Evolutionary conservation across 2,329 filamentous ascomycete species (phyloP), one percentile per base, ranked within the genome.

Genomic region (Penicillium sp.): DNA sequence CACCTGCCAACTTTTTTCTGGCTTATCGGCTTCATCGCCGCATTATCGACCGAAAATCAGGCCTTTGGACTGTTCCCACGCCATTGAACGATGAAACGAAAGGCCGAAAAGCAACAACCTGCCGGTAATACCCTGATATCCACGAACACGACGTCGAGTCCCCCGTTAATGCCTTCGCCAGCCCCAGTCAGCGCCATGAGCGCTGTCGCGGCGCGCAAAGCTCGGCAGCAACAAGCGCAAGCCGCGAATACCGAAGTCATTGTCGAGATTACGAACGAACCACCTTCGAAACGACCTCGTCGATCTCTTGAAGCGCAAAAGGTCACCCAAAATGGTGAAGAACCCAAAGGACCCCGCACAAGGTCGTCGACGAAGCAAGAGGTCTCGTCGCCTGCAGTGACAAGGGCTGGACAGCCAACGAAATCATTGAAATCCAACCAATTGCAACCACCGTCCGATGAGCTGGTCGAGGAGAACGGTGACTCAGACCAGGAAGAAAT

Each of bases 191-290:
- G 79, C 63, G 79, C 78, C 49, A 66, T 57, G 42, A 57, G 54
- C 30, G 54, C 54, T 47, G 42, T 80, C 64, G 79, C 79, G 30
- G 78, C 78, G 62, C 79, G 78, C 68, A 79, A 73, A 74, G 76
- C 76, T 68, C 72, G 75, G 56, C 74, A 76, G 63, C 74, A 78
- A 61, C 72, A 73, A 56, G 65, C 69, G 51, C 73, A 72, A 58
- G 64, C 51, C 24, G 53, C 66, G 33, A 70, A 71, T 53, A 62
- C 67, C 53, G 56, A 68, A 15, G 54, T 61, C 6, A 60, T 69
- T 30, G 53, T 60, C 37, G 65, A 73, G 37, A 45, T 65, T 10
- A 58, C 49, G 26, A 64, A 51, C 17, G 78, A 75, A 38, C 77
- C 76, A 17, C 76, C 76, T 10, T 68, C 70, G 1, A 80, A 80